Conservation (phyloP, 2,329 filamentous ascomycete species). For the Huntiella abstrusa region DNA sequence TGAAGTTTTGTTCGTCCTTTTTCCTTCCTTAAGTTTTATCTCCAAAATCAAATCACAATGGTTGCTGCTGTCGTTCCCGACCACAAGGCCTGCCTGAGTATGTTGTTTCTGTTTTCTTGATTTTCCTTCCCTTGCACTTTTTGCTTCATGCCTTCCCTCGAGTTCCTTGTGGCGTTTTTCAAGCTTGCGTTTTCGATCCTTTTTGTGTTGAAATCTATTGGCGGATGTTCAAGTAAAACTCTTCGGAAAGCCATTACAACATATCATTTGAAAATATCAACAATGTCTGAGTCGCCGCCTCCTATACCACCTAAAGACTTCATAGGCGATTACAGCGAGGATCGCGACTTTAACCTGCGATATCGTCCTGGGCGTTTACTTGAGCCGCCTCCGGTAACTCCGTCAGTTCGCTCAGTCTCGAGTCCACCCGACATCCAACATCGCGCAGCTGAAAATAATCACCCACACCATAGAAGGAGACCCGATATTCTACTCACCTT, state of each 20-base stretch:
- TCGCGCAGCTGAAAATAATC: background rate
- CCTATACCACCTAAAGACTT: conserved; percentile 3
- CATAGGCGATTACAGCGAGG: background rate
- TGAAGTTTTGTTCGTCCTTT: conserved; percentile 11
- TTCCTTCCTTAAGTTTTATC: background rate
- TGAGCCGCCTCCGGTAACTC: background rate
- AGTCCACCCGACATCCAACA: background rate
- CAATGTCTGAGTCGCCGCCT: background rate
- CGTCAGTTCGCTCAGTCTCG: background rate
- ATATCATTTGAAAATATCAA: too few species aligned
- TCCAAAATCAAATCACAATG: conserved; percentile 16
- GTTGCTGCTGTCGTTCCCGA: conserved; percentile 29
- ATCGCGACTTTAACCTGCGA: too few species aligned
- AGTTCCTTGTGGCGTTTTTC: background rate
- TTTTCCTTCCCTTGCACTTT: conserved; percentile 28
- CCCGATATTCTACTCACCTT: conserved; percentile 21
- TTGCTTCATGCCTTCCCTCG: conserved; percentile 13
- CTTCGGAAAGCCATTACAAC: too few species aligned
- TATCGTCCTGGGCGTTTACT: background rate
- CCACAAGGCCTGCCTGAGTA: conserved; percentile 45
- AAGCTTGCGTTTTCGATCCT: too few species aligned
- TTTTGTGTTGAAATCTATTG: too few species aligned
- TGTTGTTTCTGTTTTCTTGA: conserved; percentile 23
- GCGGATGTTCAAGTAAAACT: too few species aligned
- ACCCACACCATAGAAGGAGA: background rate